Evolutionary conservation across 1,284 basidiomycete species (phyloP), one percentile per base, ranked within the genome.

Genomic region (Cryptococcus sp.): DNA sequence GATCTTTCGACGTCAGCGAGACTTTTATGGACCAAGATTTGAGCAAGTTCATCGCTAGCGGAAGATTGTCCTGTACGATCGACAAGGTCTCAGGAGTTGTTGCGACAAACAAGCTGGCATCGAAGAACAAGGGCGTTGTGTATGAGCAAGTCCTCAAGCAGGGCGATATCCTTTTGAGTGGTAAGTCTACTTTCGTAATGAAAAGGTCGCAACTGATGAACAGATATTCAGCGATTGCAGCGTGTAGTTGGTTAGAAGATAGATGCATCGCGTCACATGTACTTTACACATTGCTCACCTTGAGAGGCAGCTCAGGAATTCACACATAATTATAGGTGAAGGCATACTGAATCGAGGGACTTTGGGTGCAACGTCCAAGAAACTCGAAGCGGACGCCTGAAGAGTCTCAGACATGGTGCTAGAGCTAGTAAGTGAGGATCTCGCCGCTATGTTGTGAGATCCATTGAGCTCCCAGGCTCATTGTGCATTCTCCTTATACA

Each of bases 51-150:
- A 98, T 98, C 64, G 87, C 93, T 2, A 83, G 84, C 16, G 88
- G 88, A n/a, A 81, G 93, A 13, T 76, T 98, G 45, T 85, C 91
- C 55, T 91, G 88, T 63, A 86, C 87, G 7, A 97, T 98, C 59
- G 93, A 98, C 80, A 91, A 91, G 70, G 94, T 97, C 28, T 81
- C 87, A 54, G 91, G 91, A 0, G 82, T 97, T 25, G 91, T 98
- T 11, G 90, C 93, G 76, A 98, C 93, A n/a, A 92, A 89, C 50
- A 80, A 92, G 53, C 87, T 91, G 13, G 82, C 84, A 5, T 74
- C 84, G 28, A 78, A 80, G 59, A 75, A 76, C 57, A 96, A 97
- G 81, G 90, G 86, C 53, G 85, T 86, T 42, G 86, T 92, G 67
- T 98, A 97, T 70, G 90, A 92, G 67, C 85, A 86, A 48, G 87